A percentile compares a stretch with the other conserved stretches of the same genome.
Conservation (phyloP, 1,284 basidiomycete genomes). For the Trichosporon sp. region DNA sequence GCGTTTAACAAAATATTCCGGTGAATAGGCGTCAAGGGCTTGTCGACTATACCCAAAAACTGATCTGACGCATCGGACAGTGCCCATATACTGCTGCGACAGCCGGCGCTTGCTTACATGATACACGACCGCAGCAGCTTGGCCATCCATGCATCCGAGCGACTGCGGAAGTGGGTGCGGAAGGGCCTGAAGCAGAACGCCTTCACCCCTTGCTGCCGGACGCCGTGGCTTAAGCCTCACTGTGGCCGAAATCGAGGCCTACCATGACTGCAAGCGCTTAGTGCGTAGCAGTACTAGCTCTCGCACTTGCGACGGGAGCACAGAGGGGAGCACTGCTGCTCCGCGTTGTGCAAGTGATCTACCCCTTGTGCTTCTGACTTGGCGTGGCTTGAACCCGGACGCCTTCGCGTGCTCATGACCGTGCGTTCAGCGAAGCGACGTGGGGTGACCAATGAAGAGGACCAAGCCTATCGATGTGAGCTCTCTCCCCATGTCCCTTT, state of each 20-base stretch:
- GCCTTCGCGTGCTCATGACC: background rate
- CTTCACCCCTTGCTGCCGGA: background rate
- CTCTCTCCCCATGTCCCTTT: background rate
- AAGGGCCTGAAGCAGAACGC: background rate
- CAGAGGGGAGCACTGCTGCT: background rate
- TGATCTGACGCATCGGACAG: background rate
- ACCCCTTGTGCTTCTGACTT: too few relatives aligned
- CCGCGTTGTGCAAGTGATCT: background rate
- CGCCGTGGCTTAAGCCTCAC: background rate
- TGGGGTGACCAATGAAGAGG: background rate
- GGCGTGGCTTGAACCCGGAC: too few relatives aligned
- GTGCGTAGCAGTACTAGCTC: too few relatives aligned
- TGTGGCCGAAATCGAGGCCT: background rate
- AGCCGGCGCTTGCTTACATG: background rate
- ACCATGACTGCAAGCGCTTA: background rate
- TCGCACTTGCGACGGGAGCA: too few relatives aligned
- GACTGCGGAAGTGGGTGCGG: background rate
- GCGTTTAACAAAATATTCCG: background rate
- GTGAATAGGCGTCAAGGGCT: background rate
- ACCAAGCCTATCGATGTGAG: background rate
- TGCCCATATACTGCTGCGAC: background rate
- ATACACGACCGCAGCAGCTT: too few relatives aligned
- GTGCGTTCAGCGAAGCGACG: background rate
- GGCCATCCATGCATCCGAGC: background rate
- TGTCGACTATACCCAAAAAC: too few relatives aligned